Conservation (phyloP, 495 filamentous ascomycete species). For the Melanomma pulvis-pyrius region DNA sequence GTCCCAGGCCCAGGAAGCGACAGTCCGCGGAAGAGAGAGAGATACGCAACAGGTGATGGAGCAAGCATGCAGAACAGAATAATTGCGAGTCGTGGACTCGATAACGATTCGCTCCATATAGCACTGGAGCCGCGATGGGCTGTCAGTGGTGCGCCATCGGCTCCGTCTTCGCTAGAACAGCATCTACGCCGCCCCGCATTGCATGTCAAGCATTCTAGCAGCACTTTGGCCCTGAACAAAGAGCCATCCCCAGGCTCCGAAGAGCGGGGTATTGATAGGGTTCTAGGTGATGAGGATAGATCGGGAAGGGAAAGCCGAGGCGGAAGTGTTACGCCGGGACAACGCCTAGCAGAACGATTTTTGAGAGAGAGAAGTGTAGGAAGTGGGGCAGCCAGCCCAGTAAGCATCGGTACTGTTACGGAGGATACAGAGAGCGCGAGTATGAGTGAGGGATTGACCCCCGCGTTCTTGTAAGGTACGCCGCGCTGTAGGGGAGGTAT, state of each 20-base stretch:
- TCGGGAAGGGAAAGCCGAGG: neutral
- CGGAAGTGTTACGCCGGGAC: conserved; percentile 37
- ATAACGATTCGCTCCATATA: conserved; percentile 24
- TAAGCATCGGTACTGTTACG: neutral
- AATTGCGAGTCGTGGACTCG: conserved; percentile 16
- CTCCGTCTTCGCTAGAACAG: neutral
- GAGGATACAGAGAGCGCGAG: neutral
- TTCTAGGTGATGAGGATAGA: conserved; percentile 4
- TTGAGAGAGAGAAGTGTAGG: conserved; percentile 35
- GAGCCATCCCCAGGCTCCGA: conserved; percentile 27
- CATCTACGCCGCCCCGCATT: neutral
- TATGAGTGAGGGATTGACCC: neutral
- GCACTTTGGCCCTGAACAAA: conserved; percentile 28
- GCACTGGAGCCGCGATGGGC: conserved; percentile 23
- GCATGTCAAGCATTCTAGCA: conserved; percentile 11
- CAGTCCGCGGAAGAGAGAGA: conserved; percentile 3
- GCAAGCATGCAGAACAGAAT: conserved; percentile 4
- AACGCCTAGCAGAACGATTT: conserved; percentile 41
- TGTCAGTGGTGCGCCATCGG: neutral
- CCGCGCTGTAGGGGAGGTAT: neutral
- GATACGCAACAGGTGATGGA: neutral
- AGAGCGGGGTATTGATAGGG: conserved; percentile 11
- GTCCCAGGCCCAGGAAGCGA: neutral
- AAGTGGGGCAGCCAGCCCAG: conserved; percentile 22
- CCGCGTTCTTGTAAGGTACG: neutral